Evolutionary conservation across 2,329 filamentous ascomycete species (phyloP).

Genomic region (Microcera coccophila): DNA sequence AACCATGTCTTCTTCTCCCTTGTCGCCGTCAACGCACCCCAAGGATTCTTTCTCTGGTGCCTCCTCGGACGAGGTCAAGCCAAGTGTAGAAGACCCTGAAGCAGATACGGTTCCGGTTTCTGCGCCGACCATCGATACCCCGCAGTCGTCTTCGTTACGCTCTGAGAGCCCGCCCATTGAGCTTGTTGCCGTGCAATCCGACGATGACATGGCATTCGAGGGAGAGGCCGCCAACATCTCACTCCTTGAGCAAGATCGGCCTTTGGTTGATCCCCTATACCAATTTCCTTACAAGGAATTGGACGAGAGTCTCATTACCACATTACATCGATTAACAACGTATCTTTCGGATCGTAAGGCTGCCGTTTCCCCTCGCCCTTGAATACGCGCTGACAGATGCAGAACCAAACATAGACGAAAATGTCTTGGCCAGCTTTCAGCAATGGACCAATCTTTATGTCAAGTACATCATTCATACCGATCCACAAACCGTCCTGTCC

Average conservation of each 20-base stretch:
- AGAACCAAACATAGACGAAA: constrained; percentile 43
- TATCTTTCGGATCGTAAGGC: constrained; percentile 34
- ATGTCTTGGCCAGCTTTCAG: constrained; percentile 42
- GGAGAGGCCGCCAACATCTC: constrained; percentile 29
- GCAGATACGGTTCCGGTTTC: constrained; percentile 31
- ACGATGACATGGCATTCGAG: constrained; percentile 34
- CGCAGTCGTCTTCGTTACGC: constrained; percentile 36
- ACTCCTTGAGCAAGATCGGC: constrained; percentile 18
- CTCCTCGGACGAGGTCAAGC: constrained; percentile 33
- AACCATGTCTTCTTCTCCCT: constrained; percentile 40
- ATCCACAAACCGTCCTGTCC: constrained; percentile 36
- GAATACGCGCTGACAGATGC: constrained; percentile 21
- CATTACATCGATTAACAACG: constrained; percentile 34
- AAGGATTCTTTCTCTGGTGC: constrained; percentile 5
- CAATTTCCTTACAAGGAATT: constrained; percentile 45
- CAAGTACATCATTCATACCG: constrained; percentile 34
- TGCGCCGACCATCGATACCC: constrained; percentile 23
- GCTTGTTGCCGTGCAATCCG: constrained; percentile 38
- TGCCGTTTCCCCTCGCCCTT: not conserved
- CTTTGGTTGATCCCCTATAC: constrained; percentile 39
- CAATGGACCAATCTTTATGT: constrained; percentile 52
- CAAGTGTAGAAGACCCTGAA: constrained; percentile 46
- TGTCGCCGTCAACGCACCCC: constrained; percentile 36
- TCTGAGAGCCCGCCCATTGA: constrained; percentile 44
- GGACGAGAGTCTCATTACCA: constrained; percentile 29